Evolutionary conservation across 352 stramenopile species (phyloP).

Genomic region (Phytopythium kandeliae): DNA sequence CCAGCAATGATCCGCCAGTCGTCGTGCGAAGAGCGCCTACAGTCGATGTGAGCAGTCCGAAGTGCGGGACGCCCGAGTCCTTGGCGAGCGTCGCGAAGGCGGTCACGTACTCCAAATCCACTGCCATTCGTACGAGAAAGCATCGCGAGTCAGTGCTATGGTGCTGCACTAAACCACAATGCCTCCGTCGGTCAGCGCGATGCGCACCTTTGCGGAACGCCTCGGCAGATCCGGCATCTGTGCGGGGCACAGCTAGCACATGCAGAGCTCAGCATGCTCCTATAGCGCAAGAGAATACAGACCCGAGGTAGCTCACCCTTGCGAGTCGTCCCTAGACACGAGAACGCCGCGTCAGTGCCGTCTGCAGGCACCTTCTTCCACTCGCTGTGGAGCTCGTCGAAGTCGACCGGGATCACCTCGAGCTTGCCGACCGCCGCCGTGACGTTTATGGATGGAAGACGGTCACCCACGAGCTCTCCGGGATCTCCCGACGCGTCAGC

Average conservation of each 20-base stretch:
- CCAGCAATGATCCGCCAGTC: background rate
- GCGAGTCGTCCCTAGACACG: constrained; percentile 63
- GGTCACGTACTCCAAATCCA: constrained; percentile 61
- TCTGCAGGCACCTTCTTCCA: constrained; percentile 24
- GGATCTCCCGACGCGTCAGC: constrained; percentile 49
- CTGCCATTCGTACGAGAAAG: constrained; percentile 14
- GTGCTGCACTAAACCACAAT: too few relatives aligned
- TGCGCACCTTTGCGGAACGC: constrained; percentile 49
- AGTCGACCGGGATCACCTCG: constrained; percentile 44
- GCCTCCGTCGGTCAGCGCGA: too few relatives aligned
- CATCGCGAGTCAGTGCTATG: background rate
- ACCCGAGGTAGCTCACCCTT: constrained; percentile 19
- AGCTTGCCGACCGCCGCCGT: constrained; percentile 36
- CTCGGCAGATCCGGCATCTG: constrained; percentile 45
- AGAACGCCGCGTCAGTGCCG: constrained; percentile 45
- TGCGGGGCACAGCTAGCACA: background rate
- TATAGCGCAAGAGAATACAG: background rate
- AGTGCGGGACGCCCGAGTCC: constrained; percentile 37
- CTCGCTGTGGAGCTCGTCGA: constrained; percentile 36
- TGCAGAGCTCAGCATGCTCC: background rate
- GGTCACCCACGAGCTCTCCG: constrained; percentile 25
- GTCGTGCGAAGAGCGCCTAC: constrained; percentile 24
- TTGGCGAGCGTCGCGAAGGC: constrained; percentile 45
- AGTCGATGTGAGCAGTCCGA: constrained; percentile 47
- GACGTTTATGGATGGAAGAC: constrained; percentile 41